Conservation (phyloP, 2,329 filamentous ascomycete species). For the Talaromyces verruculosus region DNA sequence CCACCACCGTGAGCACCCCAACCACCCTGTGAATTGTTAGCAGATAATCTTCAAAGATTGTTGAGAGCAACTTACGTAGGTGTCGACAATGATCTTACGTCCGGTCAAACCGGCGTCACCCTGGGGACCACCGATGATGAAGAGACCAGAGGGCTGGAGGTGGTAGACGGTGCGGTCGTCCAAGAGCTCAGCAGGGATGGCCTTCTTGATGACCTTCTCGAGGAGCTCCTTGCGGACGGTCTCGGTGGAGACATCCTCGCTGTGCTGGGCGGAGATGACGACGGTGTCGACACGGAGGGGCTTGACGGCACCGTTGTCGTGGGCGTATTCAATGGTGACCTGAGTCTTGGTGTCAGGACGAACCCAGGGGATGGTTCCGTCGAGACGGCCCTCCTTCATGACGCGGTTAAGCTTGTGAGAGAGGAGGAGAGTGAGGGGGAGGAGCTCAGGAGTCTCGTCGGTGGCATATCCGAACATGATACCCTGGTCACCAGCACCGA, state of each 20-base stretch:
- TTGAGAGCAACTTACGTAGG: slow-evolving; percentile 58
- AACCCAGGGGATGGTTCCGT: slow-evolving; percentile 88
- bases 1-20: slow-evolving; percentile 99
- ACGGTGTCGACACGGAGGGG: slow-evolving; percentile 93
- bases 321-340: slow-evolving; percentile 97
- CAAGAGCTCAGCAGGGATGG: slow-evolving; percentile 88
- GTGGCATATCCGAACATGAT: slow-evolving; percentile 99
- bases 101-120: slow-evolving; percentile 98
- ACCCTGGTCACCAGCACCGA: slow-evolving; percentile 98
- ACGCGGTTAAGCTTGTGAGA: slow-evolving; percentile 96
- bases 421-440: slow-evolving; percentile 89
- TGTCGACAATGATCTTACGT: slow-evolving; percentile 99
- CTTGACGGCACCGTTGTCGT: slow-evolving; percentile 87
- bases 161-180: slow-evolving; percentile 95
- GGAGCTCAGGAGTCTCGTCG: slow-evolving; percentile 96
- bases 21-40: slow-evolving; percentile 59
- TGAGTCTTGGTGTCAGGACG: slow-evolving; percentile 99
- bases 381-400: slow-evolving; percentile 84
- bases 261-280: slow-evolving; percentile 94
- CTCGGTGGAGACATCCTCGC: slow-evolving; percentile 83
- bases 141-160: slow-evolving; percentile 96
- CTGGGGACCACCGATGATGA: slow-evolving; percentile 99
- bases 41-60: background rate
- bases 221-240: slow-evolving; percentile 89
- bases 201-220: slow-evolving; percentile 95